These are phyloP conservation scores for Oryza brachyantha DNA, from an alignment of 176 grass and related monocot species.

Conservation along the genomic window DNA sequence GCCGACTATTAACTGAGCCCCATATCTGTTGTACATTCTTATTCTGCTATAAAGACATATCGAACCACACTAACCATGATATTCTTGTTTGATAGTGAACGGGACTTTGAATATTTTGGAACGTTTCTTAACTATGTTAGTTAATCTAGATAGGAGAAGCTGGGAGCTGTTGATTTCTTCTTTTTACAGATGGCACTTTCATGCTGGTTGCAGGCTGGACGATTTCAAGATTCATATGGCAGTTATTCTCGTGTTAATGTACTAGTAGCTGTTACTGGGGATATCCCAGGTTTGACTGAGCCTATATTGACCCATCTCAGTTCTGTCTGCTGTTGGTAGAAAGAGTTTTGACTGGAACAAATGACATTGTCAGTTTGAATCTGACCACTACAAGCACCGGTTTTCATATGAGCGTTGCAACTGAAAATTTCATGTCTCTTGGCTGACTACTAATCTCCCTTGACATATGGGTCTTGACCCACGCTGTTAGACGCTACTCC, in stretches of 20 bases:
- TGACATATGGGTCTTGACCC: neutral
- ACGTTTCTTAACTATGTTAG: no score
- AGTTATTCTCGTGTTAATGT: neutral
- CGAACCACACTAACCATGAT: neutral
- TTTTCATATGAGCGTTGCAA: neutral
- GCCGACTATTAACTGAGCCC: neutral
- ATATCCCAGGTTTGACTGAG: neutral
- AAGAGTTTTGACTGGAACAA: neutral
- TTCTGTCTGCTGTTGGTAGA: neutral
- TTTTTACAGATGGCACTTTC: neutral
- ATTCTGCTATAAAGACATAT: neutral
- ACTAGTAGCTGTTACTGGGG: neutral
- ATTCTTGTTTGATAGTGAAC: neutral
- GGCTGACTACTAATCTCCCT: neutral
- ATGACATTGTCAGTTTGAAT: neutral
- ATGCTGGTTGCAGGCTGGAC: constrained; percentile 4
- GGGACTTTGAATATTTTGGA: neutral
- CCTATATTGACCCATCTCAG: neutral
- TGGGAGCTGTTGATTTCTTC: constrained; percentile 12
- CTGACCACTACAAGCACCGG: neutral
- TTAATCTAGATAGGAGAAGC: neutral
- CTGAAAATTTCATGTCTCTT: neutral
- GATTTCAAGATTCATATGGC: neutral
- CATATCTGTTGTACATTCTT: neutral
- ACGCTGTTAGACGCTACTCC: no score